Percentiles rank a stretch among this genome's conserved stretches.
These are phyloP conservation scores for Penicillium griseofulvum DNA, from an alignment of 2,329 filamentous ascomycete genomes.

Conservation along the genomic window DNA sequence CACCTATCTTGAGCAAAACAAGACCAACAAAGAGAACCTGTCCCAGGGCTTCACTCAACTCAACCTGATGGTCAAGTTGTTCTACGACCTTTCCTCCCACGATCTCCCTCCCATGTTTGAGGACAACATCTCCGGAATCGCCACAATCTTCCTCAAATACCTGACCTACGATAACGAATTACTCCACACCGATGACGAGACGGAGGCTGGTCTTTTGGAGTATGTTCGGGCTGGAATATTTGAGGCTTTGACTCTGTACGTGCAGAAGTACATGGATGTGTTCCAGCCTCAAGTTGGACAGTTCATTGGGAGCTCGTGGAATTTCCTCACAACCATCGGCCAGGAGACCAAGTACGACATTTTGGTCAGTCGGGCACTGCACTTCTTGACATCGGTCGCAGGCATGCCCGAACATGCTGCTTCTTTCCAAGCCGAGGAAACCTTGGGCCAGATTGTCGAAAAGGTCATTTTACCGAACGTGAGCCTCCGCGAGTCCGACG, in stretches of 20 bases:
- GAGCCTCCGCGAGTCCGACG: slow-evolving; percentile 83
- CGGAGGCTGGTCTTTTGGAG: slow-evolving; percentile 79
- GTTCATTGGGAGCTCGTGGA: slow-evolving; percentile 91
- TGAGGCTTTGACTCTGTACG: slow-evolving; percentile 83
- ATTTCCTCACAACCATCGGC: slow-evolving; percentile 79
- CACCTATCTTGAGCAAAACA: slow-evolving; percentile 66
- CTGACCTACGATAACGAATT: slow-evolving; percentile 83
- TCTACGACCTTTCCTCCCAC: slow-evolving; percentile 96
- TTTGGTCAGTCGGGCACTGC: slow-evolving; percentile 87
- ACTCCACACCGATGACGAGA: slow-evolving; percentile 81
- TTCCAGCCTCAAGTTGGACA: slow-evolving; percentile 76
- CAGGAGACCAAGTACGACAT: slow-evolving; percentile 90
- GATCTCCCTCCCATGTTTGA: slow-evolving; percentile 94
- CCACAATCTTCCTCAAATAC: slow-evolving; percentile 84
- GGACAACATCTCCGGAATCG: slow-evolving; percentile 75
- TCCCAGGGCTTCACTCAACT: slow-evolving; percentile 79
- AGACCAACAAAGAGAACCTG: slow-evolving; percentile 70
- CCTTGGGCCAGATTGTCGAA: slow-evolving; percentile 83
- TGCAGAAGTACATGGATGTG: slow-evolving; percentile 92
- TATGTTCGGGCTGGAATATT: slow-evolving; percentile 91
- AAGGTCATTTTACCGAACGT: slow-evolving; percentile 96
- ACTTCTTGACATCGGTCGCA: slow-evolving; percentile 89
- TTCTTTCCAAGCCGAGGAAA: slow-evolving; percentile 78
- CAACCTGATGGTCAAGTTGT: slow-evolving; percentile 83
- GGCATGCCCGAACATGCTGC: slow-evolving; percentile 73